Conservation (phyloP, 345 rosid genomes). For the Euphorbia lathyris region DNA sequence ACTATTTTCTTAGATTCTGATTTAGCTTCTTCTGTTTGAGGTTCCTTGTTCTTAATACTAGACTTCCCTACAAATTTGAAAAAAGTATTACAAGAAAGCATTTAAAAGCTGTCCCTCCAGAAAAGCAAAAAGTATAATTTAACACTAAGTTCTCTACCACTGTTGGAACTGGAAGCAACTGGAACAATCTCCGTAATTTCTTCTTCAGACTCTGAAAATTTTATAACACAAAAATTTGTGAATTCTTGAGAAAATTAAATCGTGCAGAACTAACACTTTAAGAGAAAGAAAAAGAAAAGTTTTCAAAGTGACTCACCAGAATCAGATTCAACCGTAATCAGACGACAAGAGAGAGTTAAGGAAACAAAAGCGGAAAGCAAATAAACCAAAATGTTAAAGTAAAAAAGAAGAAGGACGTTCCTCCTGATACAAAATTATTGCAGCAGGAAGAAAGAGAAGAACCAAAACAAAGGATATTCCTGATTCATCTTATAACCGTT, state of each 20-base stretch:
- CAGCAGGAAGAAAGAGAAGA: neutral
- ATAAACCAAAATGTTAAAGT: conserved; percentile 8
- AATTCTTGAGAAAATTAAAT: neutral
- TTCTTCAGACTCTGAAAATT: conserved; percentile 25
- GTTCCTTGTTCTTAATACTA: conserved; percentile 10
- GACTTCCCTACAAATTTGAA: conserved; percentile 27
- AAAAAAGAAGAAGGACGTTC: too few species aligned
- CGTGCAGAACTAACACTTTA: neutral
- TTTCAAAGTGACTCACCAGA: conserved; percentile 20
- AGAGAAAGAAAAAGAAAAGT: neutral
- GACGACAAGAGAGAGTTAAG: conserved; percentile 30
- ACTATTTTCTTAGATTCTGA: conserved; percentile 37
- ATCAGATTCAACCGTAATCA: neutral
- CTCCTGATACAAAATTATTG: neutral
- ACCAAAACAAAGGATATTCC: conserved; percentile 49
- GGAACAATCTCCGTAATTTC: conserved; percentile 21
- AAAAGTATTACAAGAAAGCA: conserved; percentile 1
- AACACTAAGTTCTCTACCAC: conserved; percentile 26
- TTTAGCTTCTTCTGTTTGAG: conserved; percentile 17
- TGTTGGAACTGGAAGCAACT: conserved; percentile 4
- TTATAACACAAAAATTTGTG: neutral
- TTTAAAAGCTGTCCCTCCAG: neutral
- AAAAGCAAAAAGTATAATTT: neutral
- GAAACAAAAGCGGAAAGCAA: conserved; percentile 7
- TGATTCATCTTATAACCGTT: conserved; percentile 48